Evolutionary conservation across 331 rosid genomes (phyloP).

Genomic region (Erythrophleum ivorense): DNA sequence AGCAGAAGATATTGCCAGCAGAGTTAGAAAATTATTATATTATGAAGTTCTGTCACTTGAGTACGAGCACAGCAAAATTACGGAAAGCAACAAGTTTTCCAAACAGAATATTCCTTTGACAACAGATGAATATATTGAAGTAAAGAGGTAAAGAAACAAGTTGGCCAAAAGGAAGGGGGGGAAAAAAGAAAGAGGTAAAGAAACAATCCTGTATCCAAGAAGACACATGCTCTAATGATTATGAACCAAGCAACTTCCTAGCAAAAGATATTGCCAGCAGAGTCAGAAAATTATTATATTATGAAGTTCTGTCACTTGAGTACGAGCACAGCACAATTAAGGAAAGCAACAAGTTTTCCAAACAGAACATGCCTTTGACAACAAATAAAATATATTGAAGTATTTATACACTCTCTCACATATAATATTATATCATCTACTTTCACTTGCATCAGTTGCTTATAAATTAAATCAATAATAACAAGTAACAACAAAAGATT

Average conservation of each 20-base stretch:
- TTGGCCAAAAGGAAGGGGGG: too few relatives aligned
- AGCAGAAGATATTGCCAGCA: neutral
- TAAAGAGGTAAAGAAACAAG: neutral
- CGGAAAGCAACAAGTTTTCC: conserved; percentile 10
- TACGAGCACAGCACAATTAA: neutral
- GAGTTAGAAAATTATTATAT: conserved; percentile 8
- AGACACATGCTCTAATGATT: conserved; percentile 31
- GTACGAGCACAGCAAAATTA: neutral
- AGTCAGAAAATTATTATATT: conserved; percentile 10
- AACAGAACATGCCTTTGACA: conserved; percentile 14
- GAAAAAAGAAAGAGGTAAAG: neutral
- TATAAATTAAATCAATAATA: neutral
- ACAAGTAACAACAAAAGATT: neutral
- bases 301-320: conserved; percentile 21
- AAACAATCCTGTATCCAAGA: conserved; percentile 3
- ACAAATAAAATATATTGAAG: neutral
- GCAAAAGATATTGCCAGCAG: conserved; percentile 1
- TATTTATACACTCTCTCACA: neutral
- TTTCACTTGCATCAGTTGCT: neutral
- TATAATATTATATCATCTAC: neutral
- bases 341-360: conserved; percentile 12
- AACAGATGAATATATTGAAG: neutral
- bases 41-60: conserved; percentile 20
- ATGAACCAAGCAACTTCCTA: conserved; percentile 17
- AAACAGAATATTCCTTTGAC: conserved; percentile 12